Base-by-base conservation (phyloP, 2,329 filamentous ascomycete species). In the Didymella sp. region DNA sequence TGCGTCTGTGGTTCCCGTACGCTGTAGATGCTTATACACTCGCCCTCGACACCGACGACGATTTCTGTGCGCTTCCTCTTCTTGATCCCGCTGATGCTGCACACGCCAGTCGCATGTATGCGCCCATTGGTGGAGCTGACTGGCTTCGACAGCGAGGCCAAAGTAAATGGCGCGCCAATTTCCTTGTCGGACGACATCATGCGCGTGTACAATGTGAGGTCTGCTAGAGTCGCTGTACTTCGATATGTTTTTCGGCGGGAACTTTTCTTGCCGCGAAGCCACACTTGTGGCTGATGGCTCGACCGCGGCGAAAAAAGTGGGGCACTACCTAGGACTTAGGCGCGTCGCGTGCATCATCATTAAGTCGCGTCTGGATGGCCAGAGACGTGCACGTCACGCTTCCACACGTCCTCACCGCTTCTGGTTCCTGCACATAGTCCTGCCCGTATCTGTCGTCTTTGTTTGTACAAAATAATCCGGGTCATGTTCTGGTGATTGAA, bases 11-110 rank as follows among this genome's bases (percentile, higher is more conserved):
- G 1, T n/a, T 40, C 17, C 52, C 72, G 35, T 77, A 87, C 85
- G 74, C 86, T 85, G 75, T 87, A 87, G 31, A 88, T 82, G 61
- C 83, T 86, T 46, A 88, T 76, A 27, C 83, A 82, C 69, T 88
- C 84, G 35, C 85, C 85, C 69, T 88, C 85, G 13, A 87, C 77
- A 1, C 80, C 84, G 19, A 85, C 80, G 28, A 79, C 84, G 48
- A 88, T 78, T 68, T 88, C 86, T 65, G 85, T 82, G 70, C 86
- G 78, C 76, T 87, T 87, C 70, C 84, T 81, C 75, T 85, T 87
- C 73, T 81, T 84, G 38, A 81, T 79, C 49, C 81, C 80, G 56
- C 78, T 78, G 51, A 87, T 72, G 63, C 83, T 81, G 72, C 80
- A 81, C 41, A 87, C 84, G n/a, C 76, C 68, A 33, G 78, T 71